A percentile compares a stretch with the other conserved stretches of the same genome.
These are phyloP conservation scores for Letharia columbiana DNA, from an alignment of 495 filamentous ascomycete species.

Conservation along the genomic window DNA sequence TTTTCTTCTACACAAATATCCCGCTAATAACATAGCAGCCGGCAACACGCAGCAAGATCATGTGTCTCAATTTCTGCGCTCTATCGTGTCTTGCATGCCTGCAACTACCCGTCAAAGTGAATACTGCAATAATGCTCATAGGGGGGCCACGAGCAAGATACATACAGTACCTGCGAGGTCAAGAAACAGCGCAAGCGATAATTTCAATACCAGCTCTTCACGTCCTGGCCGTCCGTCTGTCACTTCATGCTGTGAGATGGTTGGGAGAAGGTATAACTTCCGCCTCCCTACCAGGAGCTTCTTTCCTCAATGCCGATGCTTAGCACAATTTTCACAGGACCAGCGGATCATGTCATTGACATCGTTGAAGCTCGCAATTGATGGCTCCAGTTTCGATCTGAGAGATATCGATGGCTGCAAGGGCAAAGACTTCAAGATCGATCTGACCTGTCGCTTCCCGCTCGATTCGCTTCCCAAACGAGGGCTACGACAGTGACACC, in stretches of 20 bases:
- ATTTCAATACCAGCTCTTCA: background rate
- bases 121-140: background rate
- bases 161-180: background rate
- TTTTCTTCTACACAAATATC: background rate
- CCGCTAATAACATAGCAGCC: background rate
- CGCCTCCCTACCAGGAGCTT: background rate
- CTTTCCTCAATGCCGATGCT: background rate
- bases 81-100: background rate
- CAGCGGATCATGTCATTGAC: background rate
- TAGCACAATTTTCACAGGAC: background rate
- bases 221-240: background rate
- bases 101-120: conserved; percentile 8
- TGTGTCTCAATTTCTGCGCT: background rate
- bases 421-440: background rate
- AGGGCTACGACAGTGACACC: background rate
- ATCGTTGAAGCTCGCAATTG: background rate
- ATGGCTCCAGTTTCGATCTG: background rate
- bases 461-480: background rate
- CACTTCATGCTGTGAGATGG: background rate
- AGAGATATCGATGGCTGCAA: background rate
- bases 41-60: conserved; percentile 11
- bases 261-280: background rate
- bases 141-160: background rate
- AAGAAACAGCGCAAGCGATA: background rate
- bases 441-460: background rate